These are phyloP conservation scores for Sclerotinia subarctica DNA, from an alignment of 2,329 filamentous ascomycete species.

Conservation along the genomic window DNA sequence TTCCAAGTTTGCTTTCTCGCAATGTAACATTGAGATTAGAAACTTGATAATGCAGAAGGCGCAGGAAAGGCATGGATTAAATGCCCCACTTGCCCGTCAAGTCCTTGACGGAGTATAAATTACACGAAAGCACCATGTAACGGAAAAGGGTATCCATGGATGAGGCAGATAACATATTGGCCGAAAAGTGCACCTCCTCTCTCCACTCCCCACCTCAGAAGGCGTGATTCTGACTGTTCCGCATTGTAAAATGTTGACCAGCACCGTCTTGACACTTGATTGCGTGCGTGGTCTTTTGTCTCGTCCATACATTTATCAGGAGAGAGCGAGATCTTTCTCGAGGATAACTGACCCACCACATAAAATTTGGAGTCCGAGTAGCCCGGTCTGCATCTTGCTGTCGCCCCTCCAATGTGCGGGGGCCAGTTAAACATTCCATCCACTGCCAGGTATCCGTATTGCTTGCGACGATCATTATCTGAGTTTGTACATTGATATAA, in stretches of 20 bases:
- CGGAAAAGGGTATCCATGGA: not conserved
- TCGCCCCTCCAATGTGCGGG: not conserved
- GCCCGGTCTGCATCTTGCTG: not conserved
- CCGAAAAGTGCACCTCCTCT: not conserved
- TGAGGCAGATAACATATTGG: not conserved
- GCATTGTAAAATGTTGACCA: not conserved
- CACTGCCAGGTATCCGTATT: not conserved
- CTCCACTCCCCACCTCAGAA: slow-evolving; percentile 15
- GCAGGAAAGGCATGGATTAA: slow-evolving; percentile 4
- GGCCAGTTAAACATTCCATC: not conserved
- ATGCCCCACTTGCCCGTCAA: not conserved
- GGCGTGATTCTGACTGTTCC: not conserved
- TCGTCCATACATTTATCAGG: not conserved
- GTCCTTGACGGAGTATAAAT: not conserved
- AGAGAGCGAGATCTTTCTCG: slow-evolving; percentile 8
- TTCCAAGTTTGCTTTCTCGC: not conserved
- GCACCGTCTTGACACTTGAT: slow-evolving; percentile 34
- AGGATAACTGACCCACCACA: slow-evolving; percentile 3
- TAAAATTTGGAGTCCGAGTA: slow-evolving; percentile 6
- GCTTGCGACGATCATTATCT: not conserved
- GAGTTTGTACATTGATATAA: not conserved
- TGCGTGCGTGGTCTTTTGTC: slow-evolving; percentile 16
- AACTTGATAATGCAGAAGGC: slow-evolving; percentile 9
- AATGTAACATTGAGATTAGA: not conserved
- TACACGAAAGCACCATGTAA: slow-evolving; percentile 1